Evolutionary conservation across 176 grass and related monocot genomes (phyloP).

Genomic region (Pharus latifolius): DNA sequence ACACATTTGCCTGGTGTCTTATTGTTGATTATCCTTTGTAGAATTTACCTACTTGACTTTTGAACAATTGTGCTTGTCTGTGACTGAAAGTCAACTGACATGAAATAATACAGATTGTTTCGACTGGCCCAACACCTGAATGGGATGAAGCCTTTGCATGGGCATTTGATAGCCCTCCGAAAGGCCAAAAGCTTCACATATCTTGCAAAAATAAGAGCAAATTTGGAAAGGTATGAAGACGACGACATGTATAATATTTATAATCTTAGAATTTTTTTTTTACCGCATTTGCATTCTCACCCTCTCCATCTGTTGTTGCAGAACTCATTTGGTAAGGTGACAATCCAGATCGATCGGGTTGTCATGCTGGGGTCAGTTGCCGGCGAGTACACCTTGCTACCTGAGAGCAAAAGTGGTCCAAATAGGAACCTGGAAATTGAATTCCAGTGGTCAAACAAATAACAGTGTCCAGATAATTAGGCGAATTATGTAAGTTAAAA

Average conservation of each 20-base stretch:
- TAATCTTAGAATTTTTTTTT: neutral
- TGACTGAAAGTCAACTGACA: neutral
- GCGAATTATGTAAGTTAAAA: constrained; percentile 30
- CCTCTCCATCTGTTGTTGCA: constrained; percentile 21
- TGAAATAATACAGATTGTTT: constrained; percentile 52
- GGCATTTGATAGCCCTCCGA: constrained; percentile 96
- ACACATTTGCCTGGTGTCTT: neutral
- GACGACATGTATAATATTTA: neutral
- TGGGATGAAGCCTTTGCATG: constrained; percentile 97
- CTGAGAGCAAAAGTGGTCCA: constrained; percentile 90
- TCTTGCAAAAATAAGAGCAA: constrained; percentile 99
- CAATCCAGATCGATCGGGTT: constrained; percentile 92
- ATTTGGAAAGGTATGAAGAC: constrained; percentile 78
- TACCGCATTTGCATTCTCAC: neutral
- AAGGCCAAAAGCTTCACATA: constrained; percentile 98
- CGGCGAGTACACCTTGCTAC: constrained; percentile 84
- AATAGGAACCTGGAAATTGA: constrained; percentile 96
- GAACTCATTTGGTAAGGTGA: constrained; percentile 97
- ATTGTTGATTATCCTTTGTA: neutral
- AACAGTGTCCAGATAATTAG: constrained; percentile 22
- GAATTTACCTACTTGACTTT: neutral
- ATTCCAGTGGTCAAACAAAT: constrained; percentile 99
- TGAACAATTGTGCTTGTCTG: neutral
- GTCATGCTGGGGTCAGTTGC: constrained; percentile 98
- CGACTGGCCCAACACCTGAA: constrained; percentile 80